Base-by-base conservation (phyloP, 352 stramenopile species). In the Phytophthora aleatoria region DNA sequence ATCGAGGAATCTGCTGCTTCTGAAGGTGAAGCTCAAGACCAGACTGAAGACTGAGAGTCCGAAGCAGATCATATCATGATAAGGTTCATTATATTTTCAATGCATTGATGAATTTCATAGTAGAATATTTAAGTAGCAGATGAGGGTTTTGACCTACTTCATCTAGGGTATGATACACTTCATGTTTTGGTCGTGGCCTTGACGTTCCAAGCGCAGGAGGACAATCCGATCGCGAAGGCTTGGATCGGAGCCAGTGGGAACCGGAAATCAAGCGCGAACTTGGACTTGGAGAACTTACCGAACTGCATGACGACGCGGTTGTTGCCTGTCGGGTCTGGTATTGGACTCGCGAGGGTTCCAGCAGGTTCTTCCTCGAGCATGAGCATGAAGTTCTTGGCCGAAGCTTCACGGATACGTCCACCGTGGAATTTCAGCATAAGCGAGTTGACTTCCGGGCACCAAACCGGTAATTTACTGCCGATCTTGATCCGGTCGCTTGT, bases 321-420 rank as follows among this genome's bases (percentile, higher is more conserved):
- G 50, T 61, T 76, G 51, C 70, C 74, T 12, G 62, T 79, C 3
- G 76, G 71, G 51, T 91, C 81, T 1, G 57, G 28, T 0, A 55
- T 47, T 10, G 58, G 7, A 13, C 50, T 70, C 27, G 51, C 48
- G 2, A 15, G 49, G 12, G 50, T 47, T 1, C 76, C 61, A 8
- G 71, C 58, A 6, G 71, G 71, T 38, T 95, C 83, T 49, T 89
- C 85, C 8, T 95, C 83, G 48, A 95, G 33, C 70, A 83, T 88
- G 26, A 97, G 76, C 79, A 96, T 94, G 60, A 97, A 97, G 61
- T 96, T 97, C 70, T 96, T 96, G 52, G 89, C 85, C 9, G 85
- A 95, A 33, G 89, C 87, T 73, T 96, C 85, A 36, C 83, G 85
- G 51, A 96, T 92, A 20, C 89, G 82, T 8, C 86, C 82, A 38